A percentile compares a stretch with the other conserved stretches of the same genome.
These are phyloP conservation scores for Saccharomycopsis javanensis DNA, from an alignment of 805 yeast species.

Conservation along the genomic window DNA sequence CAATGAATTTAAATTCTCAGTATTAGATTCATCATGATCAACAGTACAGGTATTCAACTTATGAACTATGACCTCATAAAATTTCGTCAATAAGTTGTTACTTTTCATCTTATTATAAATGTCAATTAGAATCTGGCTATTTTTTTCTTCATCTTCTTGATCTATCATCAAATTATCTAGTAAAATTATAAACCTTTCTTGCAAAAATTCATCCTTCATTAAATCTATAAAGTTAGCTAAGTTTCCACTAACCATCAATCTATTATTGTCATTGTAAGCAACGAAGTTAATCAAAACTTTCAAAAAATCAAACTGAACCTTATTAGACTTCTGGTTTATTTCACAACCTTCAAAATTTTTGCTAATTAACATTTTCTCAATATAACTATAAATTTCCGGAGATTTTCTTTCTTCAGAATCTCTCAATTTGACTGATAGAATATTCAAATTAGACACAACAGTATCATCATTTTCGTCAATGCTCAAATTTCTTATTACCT, in stretches of 20 bases:
- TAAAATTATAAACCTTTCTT: slow-evolving; percentile 6
- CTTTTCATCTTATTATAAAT: neutral
- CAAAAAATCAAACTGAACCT: slow-evolving; percentile 5
- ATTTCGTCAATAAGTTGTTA: neutral
- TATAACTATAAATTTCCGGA: neutral
- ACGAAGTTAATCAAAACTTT: slow-evolving; percentile 15
- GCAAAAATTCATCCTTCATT: neutral
- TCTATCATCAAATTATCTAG: slow-evolving; percentile 10
- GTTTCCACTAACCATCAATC: slow-evolving; percentile 3
- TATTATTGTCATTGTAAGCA: slow-evolving; percentile 13
- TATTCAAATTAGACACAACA: neutral
- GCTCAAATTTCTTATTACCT: neutral
- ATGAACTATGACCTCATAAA: slow-evolving; percentile 1
- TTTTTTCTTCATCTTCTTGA: slow-evolving; percentile 1
- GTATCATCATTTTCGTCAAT: neutral
- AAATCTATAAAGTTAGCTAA: neutral
- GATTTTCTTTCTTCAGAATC: neutral
- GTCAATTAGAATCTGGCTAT: neutral
- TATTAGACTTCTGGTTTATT: neutral
- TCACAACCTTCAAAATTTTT: neutral
- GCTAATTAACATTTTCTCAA: neutral
- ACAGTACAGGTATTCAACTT: neutral
- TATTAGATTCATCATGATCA: neutral
- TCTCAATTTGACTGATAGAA: neutral
- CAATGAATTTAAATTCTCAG: neutral